These are phyloP conservation scores for Rhodocollybia butyracea DNA, from an alignment of 768 basidiomycete genomes.

Conservation along the genomic window DNA sequence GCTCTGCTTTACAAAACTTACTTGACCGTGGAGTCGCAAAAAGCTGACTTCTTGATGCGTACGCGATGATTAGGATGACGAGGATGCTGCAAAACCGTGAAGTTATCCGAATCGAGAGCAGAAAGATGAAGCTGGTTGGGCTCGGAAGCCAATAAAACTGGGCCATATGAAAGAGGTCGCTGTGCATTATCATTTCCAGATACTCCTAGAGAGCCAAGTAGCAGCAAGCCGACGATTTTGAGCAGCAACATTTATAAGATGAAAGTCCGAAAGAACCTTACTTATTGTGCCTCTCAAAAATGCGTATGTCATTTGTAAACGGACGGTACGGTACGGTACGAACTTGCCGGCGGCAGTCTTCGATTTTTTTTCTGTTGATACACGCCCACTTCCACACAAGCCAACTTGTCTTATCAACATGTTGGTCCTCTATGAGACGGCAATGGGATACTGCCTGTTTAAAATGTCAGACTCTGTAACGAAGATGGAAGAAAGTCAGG, in stretches of 20 bases:
- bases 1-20: conserved; percentile 7
- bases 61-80: conserved; percentile 34
- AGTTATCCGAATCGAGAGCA: conserved; percentile 6
- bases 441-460: conserved; percentile 97
- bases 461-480: conserved; percentile 90
- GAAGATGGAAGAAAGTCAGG: conserved; percentile 69
- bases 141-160: not conserved
- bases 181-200: not conserved
- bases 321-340: too few relatives aligned
- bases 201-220: not conserved
- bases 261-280: not conserved
- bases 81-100: conserved; percentile 26
- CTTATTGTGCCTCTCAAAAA: not conserved
- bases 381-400: not conserved
- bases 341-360: too few relatives aligned
- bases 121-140: not conserved
- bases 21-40: conserved; percentile 46
- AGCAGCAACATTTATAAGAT: not conserved
- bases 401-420: too few relatives aligned
- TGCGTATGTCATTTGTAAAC: not conserved
- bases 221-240: not conserved
- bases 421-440: conserved; percentile 96
- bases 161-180: not conserved
- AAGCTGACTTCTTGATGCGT: conserved; percentile 40
- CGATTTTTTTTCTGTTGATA: conserved; percentile 3